Conservation (phyloP, 768 basidiomycete genomes). For the Termitomyces sp. region DNA sequence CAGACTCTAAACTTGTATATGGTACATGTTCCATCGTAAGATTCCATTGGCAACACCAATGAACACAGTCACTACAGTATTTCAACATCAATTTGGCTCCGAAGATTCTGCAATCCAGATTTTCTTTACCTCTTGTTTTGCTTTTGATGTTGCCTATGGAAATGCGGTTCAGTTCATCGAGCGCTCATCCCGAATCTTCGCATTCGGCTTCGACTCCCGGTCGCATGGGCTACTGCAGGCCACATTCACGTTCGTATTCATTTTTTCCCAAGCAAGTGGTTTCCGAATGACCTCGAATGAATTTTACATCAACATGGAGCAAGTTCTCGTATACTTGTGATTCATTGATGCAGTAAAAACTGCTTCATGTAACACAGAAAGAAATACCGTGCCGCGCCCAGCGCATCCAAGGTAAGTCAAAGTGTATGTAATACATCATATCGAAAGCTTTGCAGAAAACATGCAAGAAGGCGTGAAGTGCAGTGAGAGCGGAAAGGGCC, state of each 20-base stretch:
- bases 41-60: too few relatives aligned
- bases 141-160: too few relatives aligned
- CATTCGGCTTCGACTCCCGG: slow-evolving; percentile 93
- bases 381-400: slow-evolving; percentile 2
- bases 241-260: too few relatives aligned
- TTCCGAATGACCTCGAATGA: too few relatives aligned
- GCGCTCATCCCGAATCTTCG: slow-evolving; percentile 90
- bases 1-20: too few relatives aligned
- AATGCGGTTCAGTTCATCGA: too few relatives aligned
- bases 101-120: too few relatives aligned
- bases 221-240: slow-evolving; percentile 95
- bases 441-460: background rate
- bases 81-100: too few relatives aligned
- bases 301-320: background rate
- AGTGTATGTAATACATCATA: background rate
- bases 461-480: background rate
- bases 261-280: too few relatives aligned
- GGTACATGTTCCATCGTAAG: too few relatives aligned
- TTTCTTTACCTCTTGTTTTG: too few relatives aligned
- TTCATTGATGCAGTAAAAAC: background rate
- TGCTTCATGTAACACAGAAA: background rate
- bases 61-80: too few relatives aligned
- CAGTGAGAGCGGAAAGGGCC: background rate
- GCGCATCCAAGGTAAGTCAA: slow-evolving; percentile 1
- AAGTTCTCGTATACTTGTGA: background rate